phyloP scores from a whole-genome alignment of 208 protist genomes.

The Crithidia brevicula region DNA sequence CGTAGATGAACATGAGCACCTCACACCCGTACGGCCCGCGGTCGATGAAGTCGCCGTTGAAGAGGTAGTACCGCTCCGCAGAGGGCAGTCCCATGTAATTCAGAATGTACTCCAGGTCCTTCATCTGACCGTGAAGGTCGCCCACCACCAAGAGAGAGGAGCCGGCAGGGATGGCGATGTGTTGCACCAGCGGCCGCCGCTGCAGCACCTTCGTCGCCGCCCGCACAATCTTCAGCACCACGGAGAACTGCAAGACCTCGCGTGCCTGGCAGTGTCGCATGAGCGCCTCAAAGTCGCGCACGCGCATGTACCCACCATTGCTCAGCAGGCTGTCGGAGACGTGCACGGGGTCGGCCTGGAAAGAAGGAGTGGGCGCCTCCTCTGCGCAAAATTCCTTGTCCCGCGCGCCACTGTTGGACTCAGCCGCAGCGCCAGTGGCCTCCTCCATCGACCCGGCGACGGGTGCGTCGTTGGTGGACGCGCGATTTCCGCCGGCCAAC shows the following conservation, averaged over 20 bases:
- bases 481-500: background rate
- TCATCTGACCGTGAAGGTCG: slow-evolving; percentile 91
- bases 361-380: slow-evolving; percentile 14
- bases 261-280: slow-evolving; percentile 35
- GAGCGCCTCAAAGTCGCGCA: slow-evolving; percentile 44
- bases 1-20: slow-evolving; percentile 79
- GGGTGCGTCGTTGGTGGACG: background rate
- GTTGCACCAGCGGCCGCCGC: slow-evolving; percentile 51
- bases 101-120: slow-evolving; percentile 80
- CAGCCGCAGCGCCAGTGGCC: background rate
- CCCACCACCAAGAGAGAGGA: slow-evolving; percentile 83
- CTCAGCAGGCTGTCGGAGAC: slow-evolving; percentile 9
- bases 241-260: slow-evolving; percentile 42
- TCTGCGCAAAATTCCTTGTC: slow-evolving; percentile 16
- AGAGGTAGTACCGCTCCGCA: slow-evolving; percentile 90
- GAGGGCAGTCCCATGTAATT: slow-evolving; percentile 57
- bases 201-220: slow-evolving; percentile 58
- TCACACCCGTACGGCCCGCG: slow-evolving; percentile 98
- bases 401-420: background rate
- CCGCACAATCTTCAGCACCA: slow-evolving; percentile 48
- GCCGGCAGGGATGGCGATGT: slow-evolving; percentile 50
- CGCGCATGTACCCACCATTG: slow-evolving; percentile 52
- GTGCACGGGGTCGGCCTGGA: slow-evolving; percentile 24
- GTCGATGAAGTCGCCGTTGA: slow-evolving; percentile 99
- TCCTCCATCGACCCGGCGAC: background rate